phyloP scores from a whole-genome alignment of 257 asterid genomes.

The Solanum chmielewskii region DNA sequence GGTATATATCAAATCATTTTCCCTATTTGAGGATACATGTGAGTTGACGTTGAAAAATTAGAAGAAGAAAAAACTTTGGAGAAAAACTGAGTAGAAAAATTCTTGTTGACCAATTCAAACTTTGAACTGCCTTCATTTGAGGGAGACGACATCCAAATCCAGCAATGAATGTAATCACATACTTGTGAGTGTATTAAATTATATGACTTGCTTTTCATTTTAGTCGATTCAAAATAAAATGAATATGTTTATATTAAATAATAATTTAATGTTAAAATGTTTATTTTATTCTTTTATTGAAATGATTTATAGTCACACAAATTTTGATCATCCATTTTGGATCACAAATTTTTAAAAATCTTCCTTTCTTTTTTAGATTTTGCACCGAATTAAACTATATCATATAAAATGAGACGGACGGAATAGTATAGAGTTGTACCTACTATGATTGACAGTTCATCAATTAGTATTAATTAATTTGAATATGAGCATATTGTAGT shows the following conservation, averaged over 20 bases:
- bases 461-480: not conserved
- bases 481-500: not conserved
- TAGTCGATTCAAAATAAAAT: too few species aligned
- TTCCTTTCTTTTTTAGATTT: too few species aligned
- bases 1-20: not conserved
- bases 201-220: too few species aligned
- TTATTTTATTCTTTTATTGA: too few species aligned
- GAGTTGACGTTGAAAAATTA: not conserved
- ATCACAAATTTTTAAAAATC: fast-evolving
- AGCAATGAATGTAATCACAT: not conserved
- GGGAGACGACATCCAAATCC: not conserved
- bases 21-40: not conserved
- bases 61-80: not conserved
- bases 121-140: not conserved
- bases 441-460: not conserved
- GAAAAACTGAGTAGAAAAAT: not conserved
- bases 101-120: not conserved
- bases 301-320: too few species aligned
- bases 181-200: too few species aligned
- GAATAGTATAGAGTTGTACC: not conserved
- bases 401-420: too few species aligned
- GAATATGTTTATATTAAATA: too few species aligned
- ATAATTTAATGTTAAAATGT: too few species aligned
- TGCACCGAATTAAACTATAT: fast-evolving
- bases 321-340: too few species aligned